Evolutionary conservation across 2,329 filamentous ascomycete genomes (phyloP), one percentile per base, ranked within the genome.

Genomic region (Cordyceps militaris): DNA sequence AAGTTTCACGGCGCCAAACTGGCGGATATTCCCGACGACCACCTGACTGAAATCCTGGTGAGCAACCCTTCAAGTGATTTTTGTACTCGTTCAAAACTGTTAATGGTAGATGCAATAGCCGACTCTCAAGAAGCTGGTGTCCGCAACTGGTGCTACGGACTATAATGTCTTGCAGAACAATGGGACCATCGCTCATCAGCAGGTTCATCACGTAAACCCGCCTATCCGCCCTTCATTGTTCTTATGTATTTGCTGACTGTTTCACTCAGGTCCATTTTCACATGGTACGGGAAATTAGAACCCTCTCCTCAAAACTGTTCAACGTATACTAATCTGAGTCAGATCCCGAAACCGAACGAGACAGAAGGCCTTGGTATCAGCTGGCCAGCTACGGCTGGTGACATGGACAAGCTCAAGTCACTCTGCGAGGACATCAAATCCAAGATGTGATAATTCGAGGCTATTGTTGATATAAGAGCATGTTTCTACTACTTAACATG

Each of bases 161-260:
- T 99, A 91, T 79, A 99, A 99, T 69, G 82, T 99, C 50, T 77
- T 99, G 60, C 94, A 99, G 77, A 99, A 99, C 76, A 99, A 99
- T 69, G 94, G 94, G 54, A 79, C 83, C 23, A 83, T 93, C 67
- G 94, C 94, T 19, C 94, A 99, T 73, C 94, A 97, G 76, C 79
- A 88, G 62, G 93, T 99, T 61, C 88, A 91, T 64, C 94, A 99
- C 76, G 93, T 94, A 76, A 75, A 84, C 76, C 24, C 43, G 38
- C 21, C n/a, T 5, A 1, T 21, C 4, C 10, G 13, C 28, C 36
- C 10, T 13, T 38, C 46, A 21, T 26, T n/a, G 40, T 8, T 57
- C 60, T 63, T 46, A 50, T 6, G 21, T 30, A 50, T 10, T 21
- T 36, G 13, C 30, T 40, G 23, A 51, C n/a, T n/a, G 9, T 9